phyloP scores from a whole-genome alignment of 169 alveolate genomes.

The Perkinsus marinus region DNA sequence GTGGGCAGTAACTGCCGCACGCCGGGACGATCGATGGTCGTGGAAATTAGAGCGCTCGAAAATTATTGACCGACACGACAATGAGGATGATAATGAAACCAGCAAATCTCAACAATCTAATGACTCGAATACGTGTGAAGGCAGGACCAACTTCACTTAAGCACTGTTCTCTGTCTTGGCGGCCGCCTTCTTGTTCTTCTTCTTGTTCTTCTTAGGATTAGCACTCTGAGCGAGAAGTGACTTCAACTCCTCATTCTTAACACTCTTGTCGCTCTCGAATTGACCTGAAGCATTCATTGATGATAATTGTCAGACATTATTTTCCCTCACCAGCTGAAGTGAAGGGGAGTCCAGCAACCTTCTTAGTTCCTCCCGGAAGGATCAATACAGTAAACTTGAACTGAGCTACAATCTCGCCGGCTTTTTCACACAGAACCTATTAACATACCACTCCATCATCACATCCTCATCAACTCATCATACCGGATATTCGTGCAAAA shows the following conservation, averaged over 20 bases:
- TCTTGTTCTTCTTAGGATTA: not conserved
- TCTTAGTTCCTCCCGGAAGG: constrained; percentile 66
- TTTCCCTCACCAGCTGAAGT: not conserved
- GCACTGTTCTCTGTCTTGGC: too few relatives aligned
- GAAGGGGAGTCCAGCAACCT: constrained; percentile 38
- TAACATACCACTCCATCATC: not conserved
- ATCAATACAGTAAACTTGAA: constrained; percentile 77
- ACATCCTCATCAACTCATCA: too few relatives aligned
- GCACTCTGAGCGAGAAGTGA: not conserved
- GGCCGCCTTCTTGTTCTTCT: not conserved
- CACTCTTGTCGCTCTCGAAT: not conserved
- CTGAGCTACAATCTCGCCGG: constrained; percentile 79
- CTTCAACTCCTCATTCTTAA: not conserved
- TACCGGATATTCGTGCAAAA: constrained; percentile 81
- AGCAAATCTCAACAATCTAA: not conserved
- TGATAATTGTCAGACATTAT: not conserved
- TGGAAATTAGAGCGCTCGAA: not conserved
- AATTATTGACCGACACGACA: not conserved
- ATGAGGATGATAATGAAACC: not conserved
- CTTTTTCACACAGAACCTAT: constrained; percentile 50
- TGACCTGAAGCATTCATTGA: not conserved
- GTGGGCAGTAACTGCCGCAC: not conserved
- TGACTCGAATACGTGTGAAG: too few relatives aligned
- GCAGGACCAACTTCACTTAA: too few relatives aligned
- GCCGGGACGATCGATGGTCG: not conserved